Base-by-base conservation (phyloP, 1,284 basidiomycete species). In the Peniophora sp. region DNA sequence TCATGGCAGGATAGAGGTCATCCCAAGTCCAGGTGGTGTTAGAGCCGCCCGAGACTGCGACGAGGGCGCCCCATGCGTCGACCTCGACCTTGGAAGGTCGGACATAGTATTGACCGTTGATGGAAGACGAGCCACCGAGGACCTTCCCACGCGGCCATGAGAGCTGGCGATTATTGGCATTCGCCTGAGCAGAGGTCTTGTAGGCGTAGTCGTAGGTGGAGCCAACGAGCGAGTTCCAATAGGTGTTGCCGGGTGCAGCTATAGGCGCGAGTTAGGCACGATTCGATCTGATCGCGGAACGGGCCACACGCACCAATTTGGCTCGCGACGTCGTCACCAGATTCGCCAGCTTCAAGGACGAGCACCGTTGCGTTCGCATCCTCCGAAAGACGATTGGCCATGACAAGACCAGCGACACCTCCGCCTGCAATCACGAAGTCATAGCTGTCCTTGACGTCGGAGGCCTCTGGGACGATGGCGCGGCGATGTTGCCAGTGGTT, bases 91-190 rank as follows among this genome's bases (percentile, higher is more conserved):
- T 56, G 24, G 74, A 72, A 8, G 79, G 78, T 2, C 78, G 72
- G 48, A 81, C 70, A 47, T 78, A 71, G 67, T 86, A 89, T 67
- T 87, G 72, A 51, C 83, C 87, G 66, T 89, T 89, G 52, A 86
- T 73, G 5, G 85, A 82, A 36, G 78, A 73, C 3, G 76, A 85
- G 17, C 88, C 87, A 48, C 87, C 87, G 20, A 89, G 75, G 23
- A 84, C 72, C 70, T 88, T 79, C 15, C 79, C 79, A 52, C 83
- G 71, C 0, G 83, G 78, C 82, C 83, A 86, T 3, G 64, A 51
- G 11, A 76, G 55, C 1, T 51, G 52, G 37, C 71, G 65, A 55
- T 69, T 67, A 39, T 58, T 62, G 2, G 72, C 66, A 42, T 68
- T 62, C 0, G 68, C 37, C 65, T 88, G 85, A 1, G 70, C 56